phyloP scores from a whole-genome alignment of 306 rosid species.

The Cucurbita moschata region DNA sequence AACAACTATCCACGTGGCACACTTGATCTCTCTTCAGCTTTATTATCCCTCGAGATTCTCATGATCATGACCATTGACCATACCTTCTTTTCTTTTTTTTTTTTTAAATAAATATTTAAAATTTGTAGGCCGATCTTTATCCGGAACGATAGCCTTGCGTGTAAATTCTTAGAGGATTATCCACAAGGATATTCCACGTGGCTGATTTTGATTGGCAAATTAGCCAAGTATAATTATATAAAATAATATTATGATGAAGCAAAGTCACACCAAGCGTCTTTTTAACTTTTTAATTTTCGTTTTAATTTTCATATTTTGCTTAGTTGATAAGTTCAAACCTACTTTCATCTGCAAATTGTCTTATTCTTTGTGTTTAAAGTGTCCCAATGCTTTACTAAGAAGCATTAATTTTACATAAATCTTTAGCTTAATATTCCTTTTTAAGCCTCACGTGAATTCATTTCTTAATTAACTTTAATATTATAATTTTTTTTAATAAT shows the following conservation, averaged over 20 bases:
- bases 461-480: not conserved
- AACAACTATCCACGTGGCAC: slow-evolving; percentile 1
- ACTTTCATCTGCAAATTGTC: not conserved
- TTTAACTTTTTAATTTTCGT: not conserved
- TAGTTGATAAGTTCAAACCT: not conserved
- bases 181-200: not conserved
- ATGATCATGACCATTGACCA: slow-evolving; percentile 4
- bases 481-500: too few species aligned
- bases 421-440: not conserved
- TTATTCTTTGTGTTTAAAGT: not conserved
- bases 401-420: not conserved
- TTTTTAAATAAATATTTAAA: not conserved
- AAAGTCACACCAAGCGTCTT: not conserved
- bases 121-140: not conserved
- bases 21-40: not conserved
- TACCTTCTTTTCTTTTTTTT: not conserved
- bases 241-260: not conserved
- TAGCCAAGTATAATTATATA: not conserved
- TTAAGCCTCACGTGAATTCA: not conserved
- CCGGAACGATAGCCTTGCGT: not conserved
- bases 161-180: not conserved
- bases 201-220: not conserved
- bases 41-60: slow-evolving; percentile 1
- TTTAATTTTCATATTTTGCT: not conserved
- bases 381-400: not conserved